phyloP scores from a whole-genome alignment of 805 yeast genomes.

The Starmerella roubikii region DNA sequence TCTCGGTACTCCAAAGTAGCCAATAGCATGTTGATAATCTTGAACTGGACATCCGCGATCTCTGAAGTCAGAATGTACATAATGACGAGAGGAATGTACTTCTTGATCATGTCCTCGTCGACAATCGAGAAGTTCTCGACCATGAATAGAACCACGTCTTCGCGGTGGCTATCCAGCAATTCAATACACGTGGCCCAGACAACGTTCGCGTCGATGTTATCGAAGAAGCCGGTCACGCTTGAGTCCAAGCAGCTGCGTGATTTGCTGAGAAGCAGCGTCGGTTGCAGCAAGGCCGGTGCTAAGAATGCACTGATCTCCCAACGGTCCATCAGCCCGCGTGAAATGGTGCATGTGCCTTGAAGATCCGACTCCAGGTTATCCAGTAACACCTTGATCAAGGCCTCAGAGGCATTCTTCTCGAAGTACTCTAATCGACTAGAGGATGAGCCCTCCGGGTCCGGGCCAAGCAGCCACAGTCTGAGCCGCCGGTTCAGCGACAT shows the following conservation, averaged over 20 bases:
- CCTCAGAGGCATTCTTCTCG: constrained; percentile 37
- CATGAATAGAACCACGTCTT: constrained; percentile 45
- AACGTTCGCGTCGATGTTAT: constrained; percentile 64
- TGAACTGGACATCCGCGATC: background rate
- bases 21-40: constrained; percentile 34
- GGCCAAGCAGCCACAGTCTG: constrained; percentile 89
- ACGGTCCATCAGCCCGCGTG: constrained; percentile 68
- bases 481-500: constrained; percentile 89
- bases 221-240: constrained; percentile 60
- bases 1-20: constrained; percentile 42
- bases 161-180: constrained; percentile 27
- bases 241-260: constrained; percentile 2
- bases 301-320: constrained; percentile 84
- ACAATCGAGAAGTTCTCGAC: constrained; percentile 53
- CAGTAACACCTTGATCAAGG: constrained; percentile 41
- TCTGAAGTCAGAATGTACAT: constrained; percentile 23
- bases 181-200: constrained; percentile 59
- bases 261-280: constrained; percentile 37
- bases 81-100: constrained; percentile 62
- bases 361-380: constrained; percentile 25
- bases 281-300: constrained; percentile 56
- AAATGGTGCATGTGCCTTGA: constrained; percentile 41
- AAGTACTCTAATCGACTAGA: constrained; percentile 43
- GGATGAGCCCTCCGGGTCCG: constrained; percentile 34
- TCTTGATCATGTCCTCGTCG: constrained; percentile 74